These are phyloP conservation scores for Crucihimalaya himalaica DNA, from an alignment of 345 rosid species.

Conservation along the genomic window DNA sequence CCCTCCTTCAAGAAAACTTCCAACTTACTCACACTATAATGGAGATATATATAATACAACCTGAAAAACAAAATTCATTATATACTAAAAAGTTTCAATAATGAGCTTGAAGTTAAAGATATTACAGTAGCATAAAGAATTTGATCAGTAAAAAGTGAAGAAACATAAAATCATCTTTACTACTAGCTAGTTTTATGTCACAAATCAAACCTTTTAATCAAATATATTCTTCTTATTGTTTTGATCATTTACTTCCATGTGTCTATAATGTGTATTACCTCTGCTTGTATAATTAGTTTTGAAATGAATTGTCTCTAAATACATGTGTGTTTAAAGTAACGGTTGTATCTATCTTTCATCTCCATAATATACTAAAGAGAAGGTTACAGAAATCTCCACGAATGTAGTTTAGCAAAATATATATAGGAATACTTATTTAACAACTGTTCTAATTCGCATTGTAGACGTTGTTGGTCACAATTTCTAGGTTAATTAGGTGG, in stretches of 20 bases:
- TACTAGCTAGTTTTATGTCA: neutral
- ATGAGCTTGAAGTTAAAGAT: neutral
- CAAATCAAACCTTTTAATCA: neutral
- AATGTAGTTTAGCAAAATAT: too few relatives aligned
- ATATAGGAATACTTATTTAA: too few relatives aligned
- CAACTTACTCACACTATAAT: neutral
- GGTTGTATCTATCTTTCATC: neutral
- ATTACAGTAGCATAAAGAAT: neutral
- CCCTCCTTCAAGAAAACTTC: conserved; percentile 4
- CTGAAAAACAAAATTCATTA: neutral
- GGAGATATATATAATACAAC: neutral
- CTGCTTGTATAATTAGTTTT: neutral
- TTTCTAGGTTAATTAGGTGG: conserved; percentile 31
- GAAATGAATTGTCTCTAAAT: neutral
- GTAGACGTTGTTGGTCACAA: conserved; percentile 27
- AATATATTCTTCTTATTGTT: neutral
- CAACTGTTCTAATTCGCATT: neutral
- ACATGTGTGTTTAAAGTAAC: neutral
- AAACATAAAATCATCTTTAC: too few relatives aligned
- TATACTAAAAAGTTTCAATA: neutral
- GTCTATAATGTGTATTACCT: neutral
- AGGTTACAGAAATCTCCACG: neutral
- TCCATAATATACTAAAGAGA: neutral
- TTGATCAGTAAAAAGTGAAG: neutral
- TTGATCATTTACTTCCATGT: neutral